Evolutionary conservation across 352 stramenopile genomes (phyloP), one percentile per base, ranked within the genome.

Genomic region (Globisporangium polare): DNA sequence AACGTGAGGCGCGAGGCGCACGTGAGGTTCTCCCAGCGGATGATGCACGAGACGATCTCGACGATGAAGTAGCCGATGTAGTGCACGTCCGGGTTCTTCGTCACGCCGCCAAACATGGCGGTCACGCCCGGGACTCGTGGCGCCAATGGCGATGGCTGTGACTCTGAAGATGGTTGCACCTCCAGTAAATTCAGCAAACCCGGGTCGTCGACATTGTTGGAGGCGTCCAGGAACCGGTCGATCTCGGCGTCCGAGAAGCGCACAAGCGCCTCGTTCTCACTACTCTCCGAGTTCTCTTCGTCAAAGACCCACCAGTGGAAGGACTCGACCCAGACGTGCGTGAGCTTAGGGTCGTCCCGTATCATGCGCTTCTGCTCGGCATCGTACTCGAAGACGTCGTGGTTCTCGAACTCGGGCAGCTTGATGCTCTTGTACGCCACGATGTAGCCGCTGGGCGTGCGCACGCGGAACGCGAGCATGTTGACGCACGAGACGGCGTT

Each of bases 401-500:
- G 39, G 22, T 52, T 58, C n/a, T 46, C 59, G 42, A 24, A 53
- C 9, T 31, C 22, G 4, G 59, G 52, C 27, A 57, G 39, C 22
- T 43, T 43, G 26, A 65, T 26, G 31, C 31, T 49, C 59, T 54
- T 53, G 42, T 60, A 65, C 13, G 24, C 59, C 26, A 65, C 4
- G 1, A 60, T 47, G 22, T 58, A 65, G 27, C 59, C 59, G 10
- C 13, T 46, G 10, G 31, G 33, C 20, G 50, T 65, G n/a, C 59
- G 51, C 17, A 60, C 26, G 10, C 62, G 62, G 31, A 66, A 66
- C 42, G 43, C 53, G 29, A 66, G 60, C 60, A 60, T 45, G 24
- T 47, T 55, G 35, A 76, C 73, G 58, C 74, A 83, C 52, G 73
- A 69, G 41, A 83, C 69, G 4, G 62, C 74, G 43, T 72, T 66